A percentile compares a stretch with the other conserved stretches of the same genome.
phyloP scores from a whole-genome alignment of 2,329 filamentous ascomycete genomes.

The Sporothrix variecibatus region DNA sequence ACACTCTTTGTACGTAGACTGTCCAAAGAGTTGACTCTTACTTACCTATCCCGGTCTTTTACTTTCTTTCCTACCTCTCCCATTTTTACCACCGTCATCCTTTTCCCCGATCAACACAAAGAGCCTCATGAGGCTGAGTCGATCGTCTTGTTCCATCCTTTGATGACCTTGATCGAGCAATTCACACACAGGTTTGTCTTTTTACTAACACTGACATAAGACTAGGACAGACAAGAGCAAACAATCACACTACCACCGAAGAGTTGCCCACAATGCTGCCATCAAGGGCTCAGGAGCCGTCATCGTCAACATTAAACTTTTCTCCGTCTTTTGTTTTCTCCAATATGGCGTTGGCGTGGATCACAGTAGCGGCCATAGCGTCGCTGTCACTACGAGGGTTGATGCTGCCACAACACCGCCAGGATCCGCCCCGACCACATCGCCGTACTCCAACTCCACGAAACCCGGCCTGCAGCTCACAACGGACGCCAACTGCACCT shows the following conservation, averaged over 20 bases:
- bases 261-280: background rate
- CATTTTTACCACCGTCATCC: background rate
- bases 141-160: background rate
- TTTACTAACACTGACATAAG: background rate
- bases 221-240: background rate
- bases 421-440: background rate
- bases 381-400: background rate
- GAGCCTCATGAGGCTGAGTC: slow-evolving; percentile 20
- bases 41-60: background rate
- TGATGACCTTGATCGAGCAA: background rate
- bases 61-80: background rate
- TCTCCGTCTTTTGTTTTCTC: background rate
- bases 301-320: background rate
- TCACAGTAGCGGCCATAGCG: background rate
- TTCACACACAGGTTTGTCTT: background rate
- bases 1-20: background rate
- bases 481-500: slow-evolving; percentile 46
- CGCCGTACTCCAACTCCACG: background rate
- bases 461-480: slow-evolving; percentile 30
- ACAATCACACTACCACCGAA: too few species aligned
- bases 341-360: slow-evolving; percentile 2
- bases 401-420: background rate
- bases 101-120: background rate
- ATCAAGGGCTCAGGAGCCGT: background rate
- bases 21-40: background rate